Conservation (phyloP, 345 rosid genomes). For the Populus ilicifolia region DNA sequence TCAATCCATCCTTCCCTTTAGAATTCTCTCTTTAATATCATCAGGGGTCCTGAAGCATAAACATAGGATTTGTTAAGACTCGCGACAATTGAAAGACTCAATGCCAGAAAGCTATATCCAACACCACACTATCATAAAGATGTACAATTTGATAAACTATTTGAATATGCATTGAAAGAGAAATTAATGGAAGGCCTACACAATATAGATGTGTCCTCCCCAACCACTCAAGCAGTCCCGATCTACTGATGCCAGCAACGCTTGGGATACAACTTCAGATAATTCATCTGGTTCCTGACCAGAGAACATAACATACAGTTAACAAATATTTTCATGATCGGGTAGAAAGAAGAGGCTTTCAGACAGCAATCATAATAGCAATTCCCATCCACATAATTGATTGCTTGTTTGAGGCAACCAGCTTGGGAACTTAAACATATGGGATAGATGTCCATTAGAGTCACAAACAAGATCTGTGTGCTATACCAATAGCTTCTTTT, state of each 20-base stretch:
- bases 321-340: background rate
- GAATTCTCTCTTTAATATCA: slow-evolving; percentile 72
- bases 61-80: background rate
- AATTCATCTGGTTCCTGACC: slow-evolving; percentile 84
- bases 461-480: background rate
- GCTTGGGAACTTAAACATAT: background rate
- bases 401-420: background rate
- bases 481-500: background rate
- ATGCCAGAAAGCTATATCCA: background rate
- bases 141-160: background rate
- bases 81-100: background rate
- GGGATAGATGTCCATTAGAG: background rate
- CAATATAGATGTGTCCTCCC: slow-evolving; percentile 96
- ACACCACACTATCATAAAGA: background rate
- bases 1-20: slow-evolving; percentile 98
- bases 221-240: slow-evolving; percentile 98
- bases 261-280: slow-evolving; percentile 85
- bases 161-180: background rate
- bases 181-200: slow-evolving; percentile 52
- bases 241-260: slow-evolving; percentile 81
- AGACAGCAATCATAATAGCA: background rate
- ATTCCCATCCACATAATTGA: background rate
- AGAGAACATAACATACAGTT: slow-evolving; percentile 6
- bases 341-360: background rate
- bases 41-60: slow-evolving; percentile 68